A percentile compares a stretch with the other conserved stretches of the same genome.
These are phyloP conservation scores for Penicillium sp. DNA, from an alignment of 2,329 filamentous ascomycete genomes.

Conservation along the genomic window DNA sequence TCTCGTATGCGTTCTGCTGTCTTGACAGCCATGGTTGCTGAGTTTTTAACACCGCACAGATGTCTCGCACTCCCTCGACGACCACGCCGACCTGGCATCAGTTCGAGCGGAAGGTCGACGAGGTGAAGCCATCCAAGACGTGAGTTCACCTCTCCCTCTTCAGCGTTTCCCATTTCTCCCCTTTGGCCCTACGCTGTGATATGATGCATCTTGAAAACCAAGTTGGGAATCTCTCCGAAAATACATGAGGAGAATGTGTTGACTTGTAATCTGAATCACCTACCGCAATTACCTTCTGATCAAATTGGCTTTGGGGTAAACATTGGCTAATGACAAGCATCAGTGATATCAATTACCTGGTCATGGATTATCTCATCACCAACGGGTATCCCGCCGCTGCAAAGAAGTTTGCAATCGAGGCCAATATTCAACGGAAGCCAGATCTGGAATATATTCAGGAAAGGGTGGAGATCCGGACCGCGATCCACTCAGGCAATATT, in stretches of 20 bases:
- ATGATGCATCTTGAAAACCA: constrained; percentile 79
- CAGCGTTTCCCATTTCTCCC: constrained; percentile 5
- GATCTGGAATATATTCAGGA: constrained; percentile 72
- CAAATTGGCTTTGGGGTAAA: not conserved
- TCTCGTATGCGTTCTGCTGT: constrained; percentile 42
- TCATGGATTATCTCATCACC: constrained; percentile 95
- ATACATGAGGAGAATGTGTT: constrained; percentile 84
- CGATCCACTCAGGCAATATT: constrained; percentile 83
- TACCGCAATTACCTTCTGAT: constrained; percentile 10
- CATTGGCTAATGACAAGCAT: constrained; percentile 30
- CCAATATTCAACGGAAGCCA: constrained; percentile 75
- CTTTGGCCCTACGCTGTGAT: constrained; percentile 38
- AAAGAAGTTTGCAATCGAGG: constrained; percentile 89
- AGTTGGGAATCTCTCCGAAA: constrained; percentile 99
- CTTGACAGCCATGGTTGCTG: constrained; percentile 30
- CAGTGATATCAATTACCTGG: constrained; percentile 92
- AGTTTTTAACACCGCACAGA: constrained; percentile 50
- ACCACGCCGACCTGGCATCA: constrained; percentile 68
- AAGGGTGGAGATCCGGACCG: constrained; percentile 78
- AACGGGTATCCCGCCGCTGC: constrained; percentile 93
- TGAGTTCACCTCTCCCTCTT: constrained; percentile 52
- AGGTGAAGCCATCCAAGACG: constrained; percentile 87
- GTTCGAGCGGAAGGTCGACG: constrained; percentile 80
- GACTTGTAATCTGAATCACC: constrained; percentile 70
- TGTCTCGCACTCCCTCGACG: constrained; percentile 70